Conservation (phyloP, 805 yeast species). For the Torulaspora quercuum region DNA sequence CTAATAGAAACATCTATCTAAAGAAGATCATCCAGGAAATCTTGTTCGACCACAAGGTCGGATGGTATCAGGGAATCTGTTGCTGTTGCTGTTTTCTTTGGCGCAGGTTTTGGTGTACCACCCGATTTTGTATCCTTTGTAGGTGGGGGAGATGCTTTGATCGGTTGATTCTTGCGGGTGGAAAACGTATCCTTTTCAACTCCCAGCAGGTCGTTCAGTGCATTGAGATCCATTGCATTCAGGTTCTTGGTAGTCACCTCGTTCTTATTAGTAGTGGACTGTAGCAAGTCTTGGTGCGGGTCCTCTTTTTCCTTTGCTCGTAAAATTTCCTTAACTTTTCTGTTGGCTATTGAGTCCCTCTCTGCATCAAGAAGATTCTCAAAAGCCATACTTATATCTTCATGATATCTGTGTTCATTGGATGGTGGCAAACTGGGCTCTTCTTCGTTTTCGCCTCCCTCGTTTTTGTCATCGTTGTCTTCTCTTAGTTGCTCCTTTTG, state of each 20-base stretch:
- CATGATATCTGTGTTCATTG: conserved; percentile 25
- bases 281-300: conserved; percentile 1
- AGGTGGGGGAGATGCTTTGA: neutral
- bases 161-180: neutral
- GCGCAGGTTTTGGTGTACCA: neutral
- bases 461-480: conserved; percentile 10
- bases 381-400: conserved; percentile 19
- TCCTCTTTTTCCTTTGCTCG: conserved; percentile 10
- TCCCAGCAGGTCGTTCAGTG: conserved; percentile 22
- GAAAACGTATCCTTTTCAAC: neutral
- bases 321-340: conserved; percentile 18
- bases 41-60: conserved; percentile 26
- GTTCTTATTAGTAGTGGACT: conserved; percentile 1
- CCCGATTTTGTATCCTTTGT: conserved; percentile 1
- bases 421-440: conserved; percentile 21
- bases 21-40: conserved; percentile 29
- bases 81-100: neutral
- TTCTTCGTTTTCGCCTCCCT: conserved; percentile 13
- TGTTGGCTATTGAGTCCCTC: conserved; percentile 11
- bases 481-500: conserved; percentile 26
- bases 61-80: conserved; percentile 19
- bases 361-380: conserved; percentile 14
- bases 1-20: too few relatives aligned
- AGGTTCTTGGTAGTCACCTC: conserved; percentile 22
- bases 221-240: conserved; percentile 22